Evolutionary conservation across 768 basidiomycete genomes (phyloP).

Genomic region (Termitomyces sp.): DNA sequence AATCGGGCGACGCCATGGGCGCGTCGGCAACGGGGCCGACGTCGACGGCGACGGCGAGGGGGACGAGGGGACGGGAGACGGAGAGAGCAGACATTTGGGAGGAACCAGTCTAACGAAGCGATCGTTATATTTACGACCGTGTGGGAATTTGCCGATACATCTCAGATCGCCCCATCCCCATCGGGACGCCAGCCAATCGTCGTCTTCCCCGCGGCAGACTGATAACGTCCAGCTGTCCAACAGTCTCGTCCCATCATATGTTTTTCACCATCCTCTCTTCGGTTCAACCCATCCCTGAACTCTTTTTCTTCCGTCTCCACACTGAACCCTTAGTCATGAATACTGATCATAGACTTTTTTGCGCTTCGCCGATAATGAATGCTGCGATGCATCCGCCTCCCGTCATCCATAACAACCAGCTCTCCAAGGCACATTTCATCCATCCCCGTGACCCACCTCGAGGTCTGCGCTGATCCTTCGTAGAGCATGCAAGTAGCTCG

Average conservation of each 20-base stretch:
- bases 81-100: conserved; percentile 21
- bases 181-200: conserved; percentile 1
- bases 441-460: conserved; percentile 4
- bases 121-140: conserved; percentile 4
- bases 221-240: conserved; percentile 9
- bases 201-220: not conserved
- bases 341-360: not conserved
- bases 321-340: not conserved
- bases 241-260: not conserved
- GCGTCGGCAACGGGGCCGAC: conserved; percentile 2
- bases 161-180: not conserved
- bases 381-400: too few relatives aligned
- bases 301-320: not conserved
- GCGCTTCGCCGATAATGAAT: not conserved
- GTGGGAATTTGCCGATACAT: conserved; percentile 1
- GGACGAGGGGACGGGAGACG: conserved; percentile 10
- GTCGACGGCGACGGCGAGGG: not conserved
- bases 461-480: conserved; percentile 3
- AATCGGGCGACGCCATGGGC: conserved; percentile 15
- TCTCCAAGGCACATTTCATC: not conserved
- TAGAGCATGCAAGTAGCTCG: not conserved
- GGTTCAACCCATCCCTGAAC: not conserved
- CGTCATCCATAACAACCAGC: not conserved
- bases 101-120: not conserved
- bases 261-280: not conserved